phyloP scores from a whole-genome alignment of 163 green algal genomes.

The Trebouxia gelatinosa region DNA sequence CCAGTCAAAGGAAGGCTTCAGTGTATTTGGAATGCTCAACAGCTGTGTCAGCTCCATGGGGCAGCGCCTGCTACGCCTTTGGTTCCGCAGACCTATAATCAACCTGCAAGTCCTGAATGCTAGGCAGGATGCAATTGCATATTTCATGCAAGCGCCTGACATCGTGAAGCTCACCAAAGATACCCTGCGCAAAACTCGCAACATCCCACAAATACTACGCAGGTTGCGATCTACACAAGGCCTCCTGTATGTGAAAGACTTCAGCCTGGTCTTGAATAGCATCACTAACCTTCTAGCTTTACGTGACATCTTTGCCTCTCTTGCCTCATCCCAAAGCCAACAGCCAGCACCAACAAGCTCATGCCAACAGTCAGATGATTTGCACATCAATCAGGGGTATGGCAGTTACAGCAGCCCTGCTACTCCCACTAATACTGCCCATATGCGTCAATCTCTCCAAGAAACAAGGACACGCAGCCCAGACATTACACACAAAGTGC shows the following conservation, averaged over 20 bases:
- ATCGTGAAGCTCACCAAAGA: conserved; percentile 42
- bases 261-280: conserved; percentile 51
- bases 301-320: conserved; percentile 26
- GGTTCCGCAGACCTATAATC: conserved; percentile 81
- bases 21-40: conserved; percentile 77
- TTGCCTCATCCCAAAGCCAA: too few species aligned
- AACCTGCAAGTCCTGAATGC: conserved; percentile 66
- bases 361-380: too few species aligned
- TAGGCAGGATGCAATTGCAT: conserved; percentile 71
- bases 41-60: conserved; percentile 70
- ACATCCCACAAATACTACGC: conserved; percentile 45
- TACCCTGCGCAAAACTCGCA: conserved; percentile 31
- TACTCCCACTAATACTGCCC: too few species aligned
- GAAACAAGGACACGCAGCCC: too few species aligned
- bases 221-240: conserved; percentile 50
- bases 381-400: too few species aligned
- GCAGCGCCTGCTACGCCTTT: conserved; percentile 65
- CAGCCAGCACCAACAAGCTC: too few species aligned
- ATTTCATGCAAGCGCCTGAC: conserved; percentile 55
- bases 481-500: background rate
- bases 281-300: conserved; percentile 42
- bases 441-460: too few species aligned
- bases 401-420: too few species aligned
- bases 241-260: conserved; percentile 49
- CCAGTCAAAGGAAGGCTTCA: conserved; percentile 85